These are phyloP conservation scores for Candida fluviatilis DNA, from an alignment of 805 yeast species.

Conservation along the genomic window DNA sequence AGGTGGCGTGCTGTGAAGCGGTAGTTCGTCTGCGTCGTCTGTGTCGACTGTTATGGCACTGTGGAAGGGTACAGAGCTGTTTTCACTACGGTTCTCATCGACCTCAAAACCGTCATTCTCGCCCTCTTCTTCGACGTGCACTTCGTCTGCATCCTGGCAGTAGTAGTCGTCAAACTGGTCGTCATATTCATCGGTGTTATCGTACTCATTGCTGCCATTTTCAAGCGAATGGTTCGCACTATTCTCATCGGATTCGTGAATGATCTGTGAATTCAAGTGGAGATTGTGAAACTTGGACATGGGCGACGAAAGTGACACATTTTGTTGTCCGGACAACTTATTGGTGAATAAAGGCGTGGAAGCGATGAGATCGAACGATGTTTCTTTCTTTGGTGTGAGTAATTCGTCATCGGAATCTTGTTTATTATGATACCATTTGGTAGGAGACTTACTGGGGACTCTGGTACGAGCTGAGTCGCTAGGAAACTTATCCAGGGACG, in stretches of 20 bases:
- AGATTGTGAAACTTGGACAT: slow-evolving; percentile 30
- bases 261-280: slow-evolving; percentile 21
- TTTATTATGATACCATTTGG: slow-evolving; percentile 1
- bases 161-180: slow-evolving; percentile 14
- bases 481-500: not conserved
- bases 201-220: slow-evolving; percentile 15
- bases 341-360: slow-evolving; percentile 13
- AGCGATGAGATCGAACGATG: slow-evolving; percentile 4
- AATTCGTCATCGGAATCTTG: slow-evolving; percentile 1
- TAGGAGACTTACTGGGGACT: not conserved
- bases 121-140: not conserved
- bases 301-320: slow-evolving; percentile 28
- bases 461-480: not conserved
- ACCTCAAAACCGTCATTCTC: not conserved
- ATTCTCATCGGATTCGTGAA: slow-evolving; percentile 1
- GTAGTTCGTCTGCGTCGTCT: not conserved
- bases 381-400: slow-evolving; percentile 1
- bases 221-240: slow-evolving; percentile 6
- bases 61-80: too few species aligned
- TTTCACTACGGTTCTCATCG: too few species aligned
- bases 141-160: slow-evolving; percentile 3
- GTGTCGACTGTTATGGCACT: not conserved
- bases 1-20: slow-evolving; percentile 1
- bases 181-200: slow-evolving; percentile 21
- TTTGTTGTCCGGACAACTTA: slow-evolving; percentile 4